phyloP scores from a whole-genome alignment of 176 grass and related monocot genomes.

The Luzula sylvatica region DNA sequence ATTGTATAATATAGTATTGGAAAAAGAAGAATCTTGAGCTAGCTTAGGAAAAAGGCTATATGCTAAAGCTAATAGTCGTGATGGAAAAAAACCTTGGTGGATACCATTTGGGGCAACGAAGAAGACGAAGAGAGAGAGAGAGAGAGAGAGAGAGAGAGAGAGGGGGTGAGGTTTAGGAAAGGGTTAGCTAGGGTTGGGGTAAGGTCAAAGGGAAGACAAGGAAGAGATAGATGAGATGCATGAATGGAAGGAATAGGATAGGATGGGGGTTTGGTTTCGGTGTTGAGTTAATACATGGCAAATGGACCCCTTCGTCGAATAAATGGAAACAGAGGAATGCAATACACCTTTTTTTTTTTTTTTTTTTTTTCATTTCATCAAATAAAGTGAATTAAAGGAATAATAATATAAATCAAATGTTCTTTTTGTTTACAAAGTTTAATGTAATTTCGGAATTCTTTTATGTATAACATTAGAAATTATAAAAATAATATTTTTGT shows the following conservation, averaged over 20 bases:
- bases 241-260: conserved; percentile 6
- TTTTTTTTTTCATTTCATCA: neutral
- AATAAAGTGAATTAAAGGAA: too few species aligned
- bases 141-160: conserved; percentile 7
- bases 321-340: too few species aligned
- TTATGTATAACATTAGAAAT: too few species aligned
- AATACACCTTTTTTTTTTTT: neutral
- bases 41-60: conserved; percentile 14
- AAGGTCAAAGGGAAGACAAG: conserved; percentile 14
- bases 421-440: too few species aligned
- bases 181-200: conserved; percentile 16
- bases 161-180: conserved; percentile 23
- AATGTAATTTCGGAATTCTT: too few species aligned
- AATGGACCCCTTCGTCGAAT: too few species aligned
- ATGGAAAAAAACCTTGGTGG: too few species aligned
- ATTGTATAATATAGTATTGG: neutral
- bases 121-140: neutral
- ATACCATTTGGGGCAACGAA: neutral
- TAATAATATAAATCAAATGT: too few species aligned
- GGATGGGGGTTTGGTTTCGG: conserved; percentile 13
- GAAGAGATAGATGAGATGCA: neutral
- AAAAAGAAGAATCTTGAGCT: neutral
- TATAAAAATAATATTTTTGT: too few species aligned
- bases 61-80: too few species aligned
- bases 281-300: neutral